These are phyloP conservation scores for Citrus maxima DNA, from an alignment of 345 rosid genomes.

Conservation along the genomic window DNA sequence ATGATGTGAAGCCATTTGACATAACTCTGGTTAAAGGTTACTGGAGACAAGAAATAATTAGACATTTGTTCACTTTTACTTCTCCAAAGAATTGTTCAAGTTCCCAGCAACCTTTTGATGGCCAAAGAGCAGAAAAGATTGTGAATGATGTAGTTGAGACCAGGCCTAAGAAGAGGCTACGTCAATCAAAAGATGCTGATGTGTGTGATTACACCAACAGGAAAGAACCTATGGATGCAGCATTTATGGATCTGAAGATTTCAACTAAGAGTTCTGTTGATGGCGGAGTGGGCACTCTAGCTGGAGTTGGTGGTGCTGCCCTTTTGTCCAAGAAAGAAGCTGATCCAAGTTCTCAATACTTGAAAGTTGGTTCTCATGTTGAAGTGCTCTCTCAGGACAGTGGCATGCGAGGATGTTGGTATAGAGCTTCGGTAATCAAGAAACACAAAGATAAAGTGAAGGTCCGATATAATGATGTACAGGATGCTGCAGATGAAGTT, in stretches of 20 bases:
- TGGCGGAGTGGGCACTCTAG: constrained; percentile 6
- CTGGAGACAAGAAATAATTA: constrained; percentile 66
- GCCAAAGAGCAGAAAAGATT: constrained; percentile 19
- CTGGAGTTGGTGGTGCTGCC: constrained; percentile 19
- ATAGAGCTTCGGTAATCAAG: constrained; percentile 62
- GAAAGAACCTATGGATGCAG: constrained; percentile 16
- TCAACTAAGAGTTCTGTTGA: constrained; percentile 1
- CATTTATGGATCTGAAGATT: constrained; percentile 14
- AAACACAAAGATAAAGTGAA: constrained; percentile 61
- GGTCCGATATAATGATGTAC: constrained; percentile 72
- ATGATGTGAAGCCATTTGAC: constrained; percentile 60
- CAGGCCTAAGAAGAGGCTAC: constrained; percentile 51
- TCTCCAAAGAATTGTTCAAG: constrained; percentile 19
- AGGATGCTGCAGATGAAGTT: constrained; percentile 64
- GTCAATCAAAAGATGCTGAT: constrained; percentile 31
- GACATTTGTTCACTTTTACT: constrained; percentile 31
- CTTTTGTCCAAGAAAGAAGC: constrained; percentile 8
- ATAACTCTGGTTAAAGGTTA: constrained; percentile 68
- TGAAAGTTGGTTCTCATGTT: constrained; percentile 57
- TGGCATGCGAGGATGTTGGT: constrained; percentile 90
- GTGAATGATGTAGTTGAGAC: constrained; percentile 23
- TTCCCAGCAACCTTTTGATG: constrained; percentile 19
- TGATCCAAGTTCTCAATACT: constrained; percentile 19
- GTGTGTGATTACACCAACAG: background rate
- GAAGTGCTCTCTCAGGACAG: constrained; percentile 82